Conservation (phyloP, 495 filamentous ascomycete species). For the Aspergillus sclerotiicarbonarius region DNA sequence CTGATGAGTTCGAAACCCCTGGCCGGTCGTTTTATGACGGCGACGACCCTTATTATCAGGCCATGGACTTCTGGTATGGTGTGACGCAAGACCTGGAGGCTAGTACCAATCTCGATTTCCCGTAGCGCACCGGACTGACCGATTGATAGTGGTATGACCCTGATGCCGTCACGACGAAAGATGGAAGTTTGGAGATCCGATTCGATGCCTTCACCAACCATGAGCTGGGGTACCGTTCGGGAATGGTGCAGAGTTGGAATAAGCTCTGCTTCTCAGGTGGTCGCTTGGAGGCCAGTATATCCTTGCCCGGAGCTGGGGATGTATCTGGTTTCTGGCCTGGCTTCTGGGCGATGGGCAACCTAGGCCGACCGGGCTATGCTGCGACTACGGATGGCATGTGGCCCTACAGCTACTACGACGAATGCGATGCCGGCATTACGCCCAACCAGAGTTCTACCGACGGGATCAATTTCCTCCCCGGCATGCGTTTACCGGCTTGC, state of each 20-base stretch:
- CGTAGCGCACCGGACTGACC: background rate
- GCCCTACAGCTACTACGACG: conserved; percentile 75
- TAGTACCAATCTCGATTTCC: conserved; percentile 1
- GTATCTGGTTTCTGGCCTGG: conserved; percentile 75
- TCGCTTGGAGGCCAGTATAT: conserved; percentile 73
- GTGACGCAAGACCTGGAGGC: conserved; percentile 74
- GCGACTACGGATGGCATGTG: conserved; percentile 72
- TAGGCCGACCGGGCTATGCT: conserved; percentile 67
- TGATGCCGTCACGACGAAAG: conserved; percentile 66
- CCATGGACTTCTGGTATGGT: conserved; percentile 76
- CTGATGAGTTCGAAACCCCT: conserved; percentile 73
- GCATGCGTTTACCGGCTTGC: conserved; percentile 72
- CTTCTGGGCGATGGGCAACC: conserved; percentile 79
- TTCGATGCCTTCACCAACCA: conserved; percentile 70
- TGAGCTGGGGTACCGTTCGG: conserved; percentile 67
- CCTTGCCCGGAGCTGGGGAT: conserved; percentile 68
- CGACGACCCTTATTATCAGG: conserved; percentile 72
- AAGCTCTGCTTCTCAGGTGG: conserved; percentile 77
- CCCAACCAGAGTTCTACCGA: conserved; percentile 71
- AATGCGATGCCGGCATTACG: conserved; percentile 73
- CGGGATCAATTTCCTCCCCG: conserved; percentile 67
- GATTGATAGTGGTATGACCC: conserved; percentile 70
- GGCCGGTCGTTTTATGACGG: conserved; percentile 71
- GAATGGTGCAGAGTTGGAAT: conserved; percentile 84
- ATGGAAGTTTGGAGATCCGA: conserved; percentile 64